A percentile compares a stretch with the other conserved stretches of the same genome.
phyloP scores from a whole-genome alignment of 768 basidiomycete genomes.

The Trametes cubensis region DNA sequence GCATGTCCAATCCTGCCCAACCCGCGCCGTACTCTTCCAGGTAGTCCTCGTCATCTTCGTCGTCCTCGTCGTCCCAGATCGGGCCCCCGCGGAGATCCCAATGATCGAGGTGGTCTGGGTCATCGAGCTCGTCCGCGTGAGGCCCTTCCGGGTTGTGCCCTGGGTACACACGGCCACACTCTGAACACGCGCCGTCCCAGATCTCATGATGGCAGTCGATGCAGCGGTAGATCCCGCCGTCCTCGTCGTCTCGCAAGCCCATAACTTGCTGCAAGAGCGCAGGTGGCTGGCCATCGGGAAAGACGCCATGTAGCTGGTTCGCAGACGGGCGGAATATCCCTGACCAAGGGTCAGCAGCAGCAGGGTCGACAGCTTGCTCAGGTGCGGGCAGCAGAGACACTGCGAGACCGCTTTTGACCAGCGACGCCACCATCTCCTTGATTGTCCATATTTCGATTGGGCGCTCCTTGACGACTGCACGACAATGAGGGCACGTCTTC shows the following conservation, averaged over 20 bases:
- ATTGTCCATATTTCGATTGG: conserved; percentile 53
- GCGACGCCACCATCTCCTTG: conserved; percentile 47
- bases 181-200: conserved; percentile 64
- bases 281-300: conserved; percentile 27
- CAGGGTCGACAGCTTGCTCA: conserved; percentile 33
- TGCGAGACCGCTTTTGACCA: conserved; percentile 58
- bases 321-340: conserved; percentile 51
- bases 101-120: conserved; percentile 4
- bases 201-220: conserved; percentile 80
- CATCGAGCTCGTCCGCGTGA: conserved; percentile 12
- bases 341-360: conserved; percentile 60
- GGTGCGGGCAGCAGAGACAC: conserved; percentile 15
- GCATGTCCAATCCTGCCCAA: conserved; percentile 26
- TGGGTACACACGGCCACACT: conserved; percentile 61
- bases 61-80: conserved; percentile 3
- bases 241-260: conserved; percentile 73
- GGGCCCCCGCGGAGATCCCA: not conserved
- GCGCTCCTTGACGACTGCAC: conserved; percentile 44
- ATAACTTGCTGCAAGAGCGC: conserved; percentile 43
- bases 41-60: conserved; percentile 32
- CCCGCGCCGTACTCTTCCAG: conserved; percentile 27
- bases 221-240: conserved; percentile 78
- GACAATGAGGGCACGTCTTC: conserved; percentile 51
- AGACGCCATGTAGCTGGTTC: conserved; percentile 3
- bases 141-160: conserved; percentile 43